Evolutionary conservation across 768 basidiomycete species (phyloP), one percentile per base, ranked within the genome.

Genomic region (Cyclocybe cylindracea): DNA sequence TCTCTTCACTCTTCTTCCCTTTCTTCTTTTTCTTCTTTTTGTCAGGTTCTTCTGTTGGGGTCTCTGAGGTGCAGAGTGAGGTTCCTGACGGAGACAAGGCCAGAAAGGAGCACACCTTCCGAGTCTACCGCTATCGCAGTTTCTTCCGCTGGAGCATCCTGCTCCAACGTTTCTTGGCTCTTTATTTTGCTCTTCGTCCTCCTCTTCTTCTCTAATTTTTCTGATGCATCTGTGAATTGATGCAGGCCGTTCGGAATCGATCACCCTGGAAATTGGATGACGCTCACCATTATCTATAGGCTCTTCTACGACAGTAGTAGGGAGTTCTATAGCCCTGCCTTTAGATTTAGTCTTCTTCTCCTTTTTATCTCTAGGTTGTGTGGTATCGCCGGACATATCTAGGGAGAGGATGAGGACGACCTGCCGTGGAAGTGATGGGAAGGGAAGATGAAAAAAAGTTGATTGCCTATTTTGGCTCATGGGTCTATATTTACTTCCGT

Each of bases 301-400:
- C 42, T 29, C n/a, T 44, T 50, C 39, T 18, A 37, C 31, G 24
- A 16, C 38, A 35, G 16, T 39, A 18, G 46, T 40, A 18, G 13
- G 56, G 16, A 29, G 47, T 24, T 51, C 61, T 47, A 59, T 58
- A 18, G 54, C 58, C 51, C 64, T 66, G 10, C 54, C 48, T 57
- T 63, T 67, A 14, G 65, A 53, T 42, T 65, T 65, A 44, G 62
- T 62, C 44, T 59, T 56, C 53, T 67, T 69, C 39, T 52, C 52
- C 51, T 64, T 63, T 46, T 64, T 61, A 37, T 51, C 61, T 56
- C 53, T 60, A 14, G 38, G 48, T 37, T 9, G 42, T 10, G 44
- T 39, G 37, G 54, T 58, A 55, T 68, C 66, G 32, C 63, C 63
- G 14, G 68, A 68, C 70, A 71, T 71, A 19, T 31, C 24, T 46